Conservation (phyloP, 805 yeast species). For the Hanseniaspora singularis region DNA sequence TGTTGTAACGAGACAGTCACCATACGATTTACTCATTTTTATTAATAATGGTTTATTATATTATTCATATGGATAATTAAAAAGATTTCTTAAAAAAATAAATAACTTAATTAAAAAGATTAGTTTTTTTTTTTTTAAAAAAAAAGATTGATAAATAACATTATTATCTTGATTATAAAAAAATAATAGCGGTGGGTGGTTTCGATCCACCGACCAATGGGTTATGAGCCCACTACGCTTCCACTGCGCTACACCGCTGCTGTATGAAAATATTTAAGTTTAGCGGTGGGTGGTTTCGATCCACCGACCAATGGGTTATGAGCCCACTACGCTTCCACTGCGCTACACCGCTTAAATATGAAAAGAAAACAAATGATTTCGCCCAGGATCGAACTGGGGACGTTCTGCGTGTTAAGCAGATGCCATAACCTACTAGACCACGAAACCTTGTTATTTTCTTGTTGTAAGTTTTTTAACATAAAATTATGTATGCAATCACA, state of each 20-base stretch:
- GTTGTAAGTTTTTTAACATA: too few relatives aligned
- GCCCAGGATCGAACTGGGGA: slow-evolving; percentile 99
- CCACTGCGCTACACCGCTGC: slow-evolving; percentile 97
- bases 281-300: slow-evolving; percentile 17
- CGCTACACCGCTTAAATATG: slow-evolving; percentile 16
- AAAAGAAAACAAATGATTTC: slow-evolving; percentile 54
- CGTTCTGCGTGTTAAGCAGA: slow-evolving; percentile 99
- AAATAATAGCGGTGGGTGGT: slow-evolving; percentile 76
- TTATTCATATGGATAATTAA: neutral
- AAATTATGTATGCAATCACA: too few relatives aligned
- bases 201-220: slow-evolving; percentile 97
- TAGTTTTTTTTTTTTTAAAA: neutral
- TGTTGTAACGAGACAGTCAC: slow-evolving; percentile 38
- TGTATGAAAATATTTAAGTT: neutral
- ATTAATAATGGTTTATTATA: neutral
- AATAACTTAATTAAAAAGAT: too few relatives aligned
- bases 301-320: slow-evolving; percentile 17
- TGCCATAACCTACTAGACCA: slow-evolving; percentile 99
- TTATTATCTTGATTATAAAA: slow-evolving; percentile 19
- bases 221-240: slow-evolving; percentile 99
- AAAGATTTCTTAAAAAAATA: neutral
- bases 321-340: slow-evolving; percentile 17
- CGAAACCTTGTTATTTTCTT: too few relatives aligned
- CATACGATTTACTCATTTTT: too few relatives aligned
- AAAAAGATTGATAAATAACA: slow-evolving; percentile 16